Conservation (phyloP, 176 grass and related monocot species). For the Zoysia japonica region DNA sequence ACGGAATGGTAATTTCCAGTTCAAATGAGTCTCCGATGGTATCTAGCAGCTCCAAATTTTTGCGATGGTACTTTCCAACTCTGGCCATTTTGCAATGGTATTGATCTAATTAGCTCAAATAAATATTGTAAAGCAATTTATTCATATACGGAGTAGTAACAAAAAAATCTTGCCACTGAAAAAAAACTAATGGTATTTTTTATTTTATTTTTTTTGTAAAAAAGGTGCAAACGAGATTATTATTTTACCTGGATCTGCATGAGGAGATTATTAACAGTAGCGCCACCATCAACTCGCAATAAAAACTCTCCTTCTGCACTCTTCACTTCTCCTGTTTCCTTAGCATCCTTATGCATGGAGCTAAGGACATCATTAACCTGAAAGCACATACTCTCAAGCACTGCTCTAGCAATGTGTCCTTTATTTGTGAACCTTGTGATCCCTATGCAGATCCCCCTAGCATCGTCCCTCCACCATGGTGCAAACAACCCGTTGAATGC, state of each 20-base stretch:
- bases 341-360: conserved; percentile 93
- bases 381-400: conserved; percentile 91
- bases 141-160: no score
- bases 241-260: conserved; percentile 88
- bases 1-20: no score
- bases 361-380: conserved; percentile 92
- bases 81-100: no score
- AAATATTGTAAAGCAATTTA: no score
- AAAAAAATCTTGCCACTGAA: no score
- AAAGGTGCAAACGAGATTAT: not conserved
- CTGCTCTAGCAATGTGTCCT: conserved; percentile 74
- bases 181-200: not conserved
- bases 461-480: conserved; percentile 95
- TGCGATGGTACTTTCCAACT: no score
- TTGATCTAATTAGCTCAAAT: no score
- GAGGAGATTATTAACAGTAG: conserved; percentile 83
- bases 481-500: conserved; percentile 92
- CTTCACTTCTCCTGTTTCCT: conserved; percentile 56
- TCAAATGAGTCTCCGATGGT: no score
- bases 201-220: not conserved
- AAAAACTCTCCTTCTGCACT: conserved; percentile 63
- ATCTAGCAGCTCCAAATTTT: no score
- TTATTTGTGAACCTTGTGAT: conserved; percentile 94
- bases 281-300: conserved; percentile 84
- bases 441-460: conserved; percentile 68